Percentiles rank a stretch among this genome's conserved stretches.
phyloP scores from a whole-genome alignment of 805 yeast genomes.

The Candida oleophila region DNA sequence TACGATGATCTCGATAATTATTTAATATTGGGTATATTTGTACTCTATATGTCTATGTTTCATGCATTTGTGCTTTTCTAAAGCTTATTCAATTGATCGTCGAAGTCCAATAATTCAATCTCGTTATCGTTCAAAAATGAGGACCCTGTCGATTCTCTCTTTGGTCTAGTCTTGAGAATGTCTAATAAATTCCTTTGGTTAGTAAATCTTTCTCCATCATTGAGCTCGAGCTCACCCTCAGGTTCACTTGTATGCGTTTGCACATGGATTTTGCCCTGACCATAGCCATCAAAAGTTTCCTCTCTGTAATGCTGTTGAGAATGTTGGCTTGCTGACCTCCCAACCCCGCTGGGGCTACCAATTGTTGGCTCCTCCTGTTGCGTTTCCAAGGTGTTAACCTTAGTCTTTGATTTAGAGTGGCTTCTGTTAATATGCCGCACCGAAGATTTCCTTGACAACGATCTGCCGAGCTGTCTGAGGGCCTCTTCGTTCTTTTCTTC shows the following conservation, averaged over 20 bases:
- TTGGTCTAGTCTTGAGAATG: not conserved
- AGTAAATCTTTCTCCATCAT: not conserved
- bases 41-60: not conserved
- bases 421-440: constrained; percentile 23
- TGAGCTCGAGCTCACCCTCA: not conserved
- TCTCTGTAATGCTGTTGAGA: constrained; percentile 20
- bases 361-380: not conserved
- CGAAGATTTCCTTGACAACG: constrained; percentile 32
- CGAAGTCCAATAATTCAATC: constrained; percentile 17
- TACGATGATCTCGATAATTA: no score
- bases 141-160: not conserved
- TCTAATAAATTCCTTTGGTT: not conserved
- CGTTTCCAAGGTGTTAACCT: not conserved
- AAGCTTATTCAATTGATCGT: constrained; percentile 11
- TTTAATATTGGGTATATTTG: not conserved
- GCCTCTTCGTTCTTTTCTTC: constrained; percentile 25
- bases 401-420: constrained; percentile 3
- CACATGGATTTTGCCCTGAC: constrained; percentile 4
- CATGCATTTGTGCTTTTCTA: not conserved
- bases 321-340: constrained; percentile 5
- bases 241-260: not conserved
- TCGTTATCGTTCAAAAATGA: constrained; percentile 22
- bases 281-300: constrained; percentile 27
- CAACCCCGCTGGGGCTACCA: not conserved
- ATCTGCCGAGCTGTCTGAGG: constrained; percentile 34